These are phyloP conservation scores for Teunomyces aglyptinius DNA, from an alignment of 805 yeast genomes.

Conservation along the genomic window DNA sequence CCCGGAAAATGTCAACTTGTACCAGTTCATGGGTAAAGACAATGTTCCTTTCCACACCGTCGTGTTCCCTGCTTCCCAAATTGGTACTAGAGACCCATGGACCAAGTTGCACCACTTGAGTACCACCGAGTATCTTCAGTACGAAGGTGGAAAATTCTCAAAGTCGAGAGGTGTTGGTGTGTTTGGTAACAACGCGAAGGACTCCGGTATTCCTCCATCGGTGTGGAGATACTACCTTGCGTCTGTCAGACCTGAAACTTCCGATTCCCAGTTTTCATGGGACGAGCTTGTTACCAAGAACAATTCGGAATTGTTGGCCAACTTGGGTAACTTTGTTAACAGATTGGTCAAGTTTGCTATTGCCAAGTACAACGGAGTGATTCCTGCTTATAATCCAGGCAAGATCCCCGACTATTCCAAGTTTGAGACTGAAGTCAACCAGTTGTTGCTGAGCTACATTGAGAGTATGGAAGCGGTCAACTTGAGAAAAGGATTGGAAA, in stretches of 20 bases:
- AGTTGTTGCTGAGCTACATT: constrained; percentile 58
- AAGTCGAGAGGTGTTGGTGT: constrained; percentile 98
- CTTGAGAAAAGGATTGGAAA: constrained; percentile 85
- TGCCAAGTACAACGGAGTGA: constrained; percentile 88
- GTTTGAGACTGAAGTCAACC: constrained; percentile 57
- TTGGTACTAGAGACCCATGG: constrained; percentile 90
- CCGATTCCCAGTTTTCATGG: constrained; percentile 98
- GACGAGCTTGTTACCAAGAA: constrained; percentile 90
- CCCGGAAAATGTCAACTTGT: constrained; percentile 83
- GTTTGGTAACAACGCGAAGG: constrained; percentile 96
- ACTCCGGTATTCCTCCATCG: constrained; percentile 83
- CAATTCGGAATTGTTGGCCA: constrained; percentile 90
- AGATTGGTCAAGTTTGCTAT: constrained; percentile 85
- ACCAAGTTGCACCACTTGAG: constrained; percentile 85
- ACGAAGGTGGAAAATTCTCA: constrained; percentile 97
- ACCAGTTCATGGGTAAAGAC: constrained; percentile 99
- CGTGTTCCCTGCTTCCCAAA: constrained; percentile 89
- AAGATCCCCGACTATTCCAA: constrained; percentile 47
- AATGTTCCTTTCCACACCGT: constrained; percentile 99
- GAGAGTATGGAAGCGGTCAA: constrained; percentile 74
- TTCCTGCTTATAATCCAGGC: constrained; percentile 61
- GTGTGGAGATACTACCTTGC: constrained; percentile 98
- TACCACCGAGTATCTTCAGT: constrained; percentile 95
- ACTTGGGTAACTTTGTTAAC: constrained; percentile 95
- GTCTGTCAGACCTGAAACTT: constrained; percentile 88